phyloP scores from a whole-genome alignment of 148 eudicot genomes.

The Camellia japonica region DNA sequence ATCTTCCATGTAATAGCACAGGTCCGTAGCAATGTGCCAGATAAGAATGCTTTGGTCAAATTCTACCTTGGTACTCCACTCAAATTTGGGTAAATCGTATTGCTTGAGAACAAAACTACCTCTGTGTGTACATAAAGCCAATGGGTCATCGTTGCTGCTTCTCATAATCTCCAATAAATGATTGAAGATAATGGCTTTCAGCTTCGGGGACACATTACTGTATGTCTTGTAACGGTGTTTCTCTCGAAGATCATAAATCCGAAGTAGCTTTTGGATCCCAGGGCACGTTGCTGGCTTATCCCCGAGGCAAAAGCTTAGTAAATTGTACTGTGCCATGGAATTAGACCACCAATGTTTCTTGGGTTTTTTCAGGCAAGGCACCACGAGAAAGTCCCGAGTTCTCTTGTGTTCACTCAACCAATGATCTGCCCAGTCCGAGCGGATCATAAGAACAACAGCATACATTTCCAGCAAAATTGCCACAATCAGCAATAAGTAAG shows the following conservation, averaged over 20 bases:
- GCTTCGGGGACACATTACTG: slow-evolving; percentile 14
- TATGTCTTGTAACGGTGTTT: slow-evolving; percentile 23
- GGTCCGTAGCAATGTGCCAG: slow-evolving; percentile 63
- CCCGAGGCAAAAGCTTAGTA: slow-evolving; percentile 26
- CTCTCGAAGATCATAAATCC: slow-evolving; percentile 19
- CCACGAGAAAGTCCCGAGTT: background rate
- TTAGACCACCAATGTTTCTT: slow-evolving; percentile 39
- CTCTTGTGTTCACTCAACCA: slow-evolving; percentile 26
- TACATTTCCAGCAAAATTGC: slow-evolving; percentile 34
- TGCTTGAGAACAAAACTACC: slow-evolving; percentile 21
- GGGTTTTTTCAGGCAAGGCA: background rate
- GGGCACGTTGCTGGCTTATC: slow-evolving; percentile 7
- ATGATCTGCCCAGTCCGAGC: slow-evolving; percentile 36
- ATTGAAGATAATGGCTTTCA: slow-evolving; percentile 30
- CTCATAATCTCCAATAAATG: slow-evolving; percentile 8
- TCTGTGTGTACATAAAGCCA: slow-evolving; percentile 25
- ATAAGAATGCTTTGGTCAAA: slow-evolving; percentile 51
- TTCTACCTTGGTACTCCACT: slow-evolving; percentile 25
- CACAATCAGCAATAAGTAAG: slow-evolving; percentile 40
- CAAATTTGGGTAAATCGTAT: background rate
- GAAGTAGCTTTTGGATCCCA: slow-evolving; percentile 16
- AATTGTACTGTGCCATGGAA: slow-evolving; percentile 38
- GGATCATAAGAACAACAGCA: slow-evolving; percentile 18
- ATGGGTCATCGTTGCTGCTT: background rate
- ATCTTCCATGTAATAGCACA: slow-evolving; percentile 32